Evolutionary conservation across 805 yeast species (phyloP), one percentile per base, ranked within the genome.

Genomic region (Deakozyma indianensis): DNA sequence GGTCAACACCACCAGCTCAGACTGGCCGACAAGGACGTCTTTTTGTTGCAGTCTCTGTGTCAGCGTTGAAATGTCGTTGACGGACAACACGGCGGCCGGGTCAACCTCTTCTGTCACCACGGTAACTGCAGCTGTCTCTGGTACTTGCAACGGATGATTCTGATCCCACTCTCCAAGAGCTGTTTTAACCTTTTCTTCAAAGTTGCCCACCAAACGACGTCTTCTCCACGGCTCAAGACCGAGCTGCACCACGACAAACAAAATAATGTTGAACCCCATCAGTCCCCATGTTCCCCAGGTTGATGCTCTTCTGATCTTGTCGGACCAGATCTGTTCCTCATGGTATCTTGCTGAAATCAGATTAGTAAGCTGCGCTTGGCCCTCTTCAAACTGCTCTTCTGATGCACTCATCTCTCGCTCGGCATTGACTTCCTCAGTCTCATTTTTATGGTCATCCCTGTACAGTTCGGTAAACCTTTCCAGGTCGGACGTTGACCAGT

Each of bases 271-370:
- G 51, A 86, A 73, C 1, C 86, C 92, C 94, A 88, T 86, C 40
- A 92, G 69, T 3, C 80, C 66, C 71, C 92, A 78, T 0, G 99
- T 92, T 2, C 97, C 98, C 94, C 96, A 92, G 0, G 97, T 88
- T 3, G 95, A 84, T 3, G 94, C 86, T 52, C 88, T 74, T 49
- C 98, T 70, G 48, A 92, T 92, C 62, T 88, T 88, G 63, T 92
- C 98, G 1, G 96, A 85, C 97, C 98, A 92, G 4, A 92, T 77
- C 62, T 92, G 97, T 57, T 92, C 99, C 60, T 92, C 97, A 51
- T 90, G 95, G 56, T 92, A 92, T 53, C 97, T 68, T 1, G 87
- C 78, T 56, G 90, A 68, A 16, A 92, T 92, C 48, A 84, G 80
- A 47, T 78, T 78, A 16, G 86, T 79, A 42, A 87, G 64, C 47